Evolutionary conservation across 164 flowering plant species (phyloP), one percentile per base, ranked within the genome.

Genomic region (Taxillus chinensis): DNA sequence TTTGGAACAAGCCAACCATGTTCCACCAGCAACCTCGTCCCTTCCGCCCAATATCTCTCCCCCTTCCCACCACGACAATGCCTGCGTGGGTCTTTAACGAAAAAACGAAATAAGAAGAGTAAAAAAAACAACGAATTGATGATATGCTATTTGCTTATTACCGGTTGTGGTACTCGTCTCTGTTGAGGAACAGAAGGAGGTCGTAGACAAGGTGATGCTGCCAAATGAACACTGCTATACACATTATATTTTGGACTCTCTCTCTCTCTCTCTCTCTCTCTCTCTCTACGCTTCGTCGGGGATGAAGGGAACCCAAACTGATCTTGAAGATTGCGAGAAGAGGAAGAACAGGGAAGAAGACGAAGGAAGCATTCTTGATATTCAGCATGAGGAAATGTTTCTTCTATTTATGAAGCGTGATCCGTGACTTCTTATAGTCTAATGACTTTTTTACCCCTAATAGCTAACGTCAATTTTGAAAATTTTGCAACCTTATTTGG

Each of bases 21-120:
- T 86, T 27, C 96, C 96, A n/a, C 98, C 96, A 4, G 81, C 96
- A 12, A 70, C 39, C 64, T 61, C 85, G 67, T 91, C 98, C 74
- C 85, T 81, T 1, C 97, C 96, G 6, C 96, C 97, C 59, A 86
- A 43, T 62, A 89, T 80, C 51, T 79, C 73, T 16, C 65, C 73
- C 42, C 71, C 85, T 60, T 77, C 81, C 97, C 97, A 91, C 95
- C 93, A 90, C 43, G 51, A 70, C 48, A 79, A 43, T 27, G 88
- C 78, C 72, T 72, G 68, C 9, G 91, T 85, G n/a, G 87, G 83
- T 76, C 96, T 86, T 66, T 50, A 65, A 61, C 52, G 16, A 16
- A 40, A 16, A 55, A 53, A 0, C 38, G 5, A 46, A 11, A 59
- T 13, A 48, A 50, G 50, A 50, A 5, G 14, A 17, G 4, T 1